Base-by-base conservation (phyloP, 805 yeast genomes). In the Barnettozyma wickerhamii region DNA sequence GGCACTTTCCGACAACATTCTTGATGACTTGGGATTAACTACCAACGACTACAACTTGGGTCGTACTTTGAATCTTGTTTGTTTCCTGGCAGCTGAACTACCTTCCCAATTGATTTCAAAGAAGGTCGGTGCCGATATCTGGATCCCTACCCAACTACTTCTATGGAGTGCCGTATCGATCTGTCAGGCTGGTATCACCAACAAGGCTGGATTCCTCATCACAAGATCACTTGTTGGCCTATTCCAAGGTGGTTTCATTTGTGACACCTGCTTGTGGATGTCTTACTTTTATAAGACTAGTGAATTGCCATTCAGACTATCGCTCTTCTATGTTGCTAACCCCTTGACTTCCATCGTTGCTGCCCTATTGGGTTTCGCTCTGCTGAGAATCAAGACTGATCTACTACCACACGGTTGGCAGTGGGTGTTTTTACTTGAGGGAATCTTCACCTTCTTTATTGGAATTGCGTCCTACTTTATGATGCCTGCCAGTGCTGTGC, bases 181-280 rank as follows among this genome's bases (percentile, higher is more conserved):
- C 32, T 59, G 63, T 33, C 86, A 81, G 55, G 71, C 70, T 32
- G 65, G 64, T 14, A 58, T 80, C 41, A 59, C 48, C 3, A 59
- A 59, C 31, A 66, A 59, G 42, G 52, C 65, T 1, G 68, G 75
- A 0, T 79, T 76, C 46, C 65, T 60, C 42, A 65, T 63, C 9
- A 68, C 77, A 5, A 63, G 85, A 45, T 72, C 73, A 0, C 62
- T 77, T 5, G 52, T 79, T 32, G 87, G 83, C 2, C 51, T 71
- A 4, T 56, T 75, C n/a, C 81, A 81, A 56, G 87, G 87, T 42
- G 87, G 88, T 0, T 80, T 80, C 44, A 80, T 83, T 40, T 81
- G 84, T 26, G 87, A 81, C 50, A 61, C 74, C 26, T 70, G 75
- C 41, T 60, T 81, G 35, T 82, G 82, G 78, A 62, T 82, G 58